Conservation (phyloP, 1,139 yeast species). For the Suhomyces guaymorum region DNA sequence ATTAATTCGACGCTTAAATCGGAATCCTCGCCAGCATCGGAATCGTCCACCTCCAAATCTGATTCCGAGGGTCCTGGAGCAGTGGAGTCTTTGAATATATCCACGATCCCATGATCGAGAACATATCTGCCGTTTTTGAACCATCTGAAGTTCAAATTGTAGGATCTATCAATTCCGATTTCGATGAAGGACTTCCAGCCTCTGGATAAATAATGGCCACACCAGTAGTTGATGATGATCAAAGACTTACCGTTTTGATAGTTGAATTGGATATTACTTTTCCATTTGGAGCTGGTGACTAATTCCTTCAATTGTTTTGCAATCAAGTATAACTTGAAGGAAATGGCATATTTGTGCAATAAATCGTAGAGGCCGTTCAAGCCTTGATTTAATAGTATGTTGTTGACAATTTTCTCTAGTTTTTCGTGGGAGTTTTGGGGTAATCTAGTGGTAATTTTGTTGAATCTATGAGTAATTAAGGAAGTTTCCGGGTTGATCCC, state of each 20-base stretch:
- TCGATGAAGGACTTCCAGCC: slow-evolving; percentile 56
- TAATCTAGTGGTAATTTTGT: slow-evolving; percentile 31
- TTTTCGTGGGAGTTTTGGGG: slow-evolving; percentile 42
- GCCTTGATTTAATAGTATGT: slow-evolving; percentile 51
- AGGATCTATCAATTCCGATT: slow-evolving; percentile 59
- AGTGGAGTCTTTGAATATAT: slow-evolving; percentile 12
- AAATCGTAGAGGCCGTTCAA: slow-evolving; percentile 65
- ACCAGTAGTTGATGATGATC: slow-evolving; percentile 73
- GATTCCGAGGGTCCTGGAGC: not conserved
- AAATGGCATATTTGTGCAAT: slow-evolving; percentile 68
- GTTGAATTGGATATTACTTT: slow-evolving; percentile 64
- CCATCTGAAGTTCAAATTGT: slow-evolving; percentile 67
- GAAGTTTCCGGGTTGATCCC: slow-evolving; percentile 43
- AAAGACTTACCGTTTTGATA: slow-evolving; percentile 64
- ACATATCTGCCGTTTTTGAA: slow-evolving; percentile 52
- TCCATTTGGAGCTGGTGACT: slow-evolving; percentile 57
- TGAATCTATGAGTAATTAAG: slow-evolving; percentile 32
- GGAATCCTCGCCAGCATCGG: slow-evolving; percentile 22
- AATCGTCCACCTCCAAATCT: slow-evolving; percentile 10
- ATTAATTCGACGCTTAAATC: slow-evolving; percentile 41
- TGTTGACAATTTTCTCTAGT: slow-evolving; percentile 60
- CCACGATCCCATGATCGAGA: slow-evolving; percentile 22
- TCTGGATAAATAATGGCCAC: slow-evolving; percentile 40
- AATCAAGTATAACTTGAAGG: slow-evolving; percentile 70
- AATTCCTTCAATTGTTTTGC: slow-evolving; percentile 62